Conservation (phyloP, 2,329 filamentous ascomycete species). For the Cryphonectria japonica region DNA sequence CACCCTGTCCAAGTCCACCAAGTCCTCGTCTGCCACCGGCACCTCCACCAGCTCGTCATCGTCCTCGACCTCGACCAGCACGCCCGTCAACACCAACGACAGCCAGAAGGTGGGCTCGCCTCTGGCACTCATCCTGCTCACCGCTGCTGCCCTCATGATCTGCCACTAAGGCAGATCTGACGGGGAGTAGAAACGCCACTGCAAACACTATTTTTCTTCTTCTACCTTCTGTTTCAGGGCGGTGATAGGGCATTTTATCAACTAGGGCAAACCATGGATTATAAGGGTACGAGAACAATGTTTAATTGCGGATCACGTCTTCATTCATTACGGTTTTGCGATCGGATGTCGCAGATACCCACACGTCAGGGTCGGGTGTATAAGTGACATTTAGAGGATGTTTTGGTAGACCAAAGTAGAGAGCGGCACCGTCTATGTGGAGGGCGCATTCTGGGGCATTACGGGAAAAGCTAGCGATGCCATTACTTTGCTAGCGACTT, state of each 20-base stretch:
- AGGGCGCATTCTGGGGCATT: neutral
- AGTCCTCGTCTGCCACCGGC: constrained; percentile 12
- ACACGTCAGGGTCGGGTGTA: neutral
- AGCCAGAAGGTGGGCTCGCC: constrained; percentile 44
- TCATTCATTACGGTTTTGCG: constrained; percentile 10
- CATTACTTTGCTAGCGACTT: neutral
- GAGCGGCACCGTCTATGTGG: neutral
- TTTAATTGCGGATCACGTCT: constrained; percentile 14
- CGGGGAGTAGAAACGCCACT: neutral
- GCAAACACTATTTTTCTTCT: neutral
- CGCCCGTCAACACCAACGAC: constrained; percentile 40
- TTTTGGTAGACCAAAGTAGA: constrained; percentile 7
- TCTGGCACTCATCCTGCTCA: constrained; percentile 45
- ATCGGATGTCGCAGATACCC: constrained; percentile 6
- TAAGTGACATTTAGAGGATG: neutral
- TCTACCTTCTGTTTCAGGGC: constrained; percentile 1
- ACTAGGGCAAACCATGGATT: constrained; percentile 10
- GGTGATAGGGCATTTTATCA: neutral
- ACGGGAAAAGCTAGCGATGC: neutral
- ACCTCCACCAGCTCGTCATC: constrained; percentile 30
- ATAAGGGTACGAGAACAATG: neutral
- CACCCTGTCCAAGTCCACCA: constrained; percentile 28
- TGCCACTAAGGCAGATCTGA: constrained; percentile 42
- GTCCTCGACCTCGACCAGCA: constrained; percentile 33
- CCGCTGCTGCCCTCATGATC: constrained; percentile 46